These are phyloP conservation scores for Xylaria sp. DNA, from an alignment of 2,329 filamentous ascomycete species.

Conservation along the genomic window DNA sequence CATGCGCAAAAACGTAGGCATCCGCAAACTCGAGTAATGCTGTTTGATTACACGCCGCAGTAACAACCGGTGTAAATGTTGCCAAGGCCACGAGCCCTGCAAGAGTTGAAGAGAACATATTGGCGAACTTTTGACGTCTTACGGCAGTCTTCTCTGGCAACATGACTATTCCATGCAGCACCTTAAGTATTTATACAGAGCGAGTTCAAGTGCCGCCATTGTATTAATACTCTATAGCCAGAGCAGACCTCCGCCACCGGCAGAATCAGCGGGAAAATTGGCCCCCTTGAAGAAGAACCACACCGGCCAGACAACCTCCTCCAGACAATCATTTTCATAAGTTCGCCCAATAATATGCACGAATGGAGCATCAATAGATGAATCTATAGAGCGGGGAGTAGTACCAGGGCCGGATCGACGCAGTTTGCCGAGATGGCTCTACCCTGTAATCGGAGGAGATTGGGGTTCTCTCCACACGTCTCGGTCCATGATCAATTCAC, in stretches of 20 bases:
- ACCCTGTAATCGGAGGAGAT: not conserved
- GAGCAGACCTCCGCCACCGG: constrained; percentile 29
- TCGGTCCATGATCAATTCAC: not conserved
- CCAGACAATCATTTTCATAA: constrained; percentile 9
- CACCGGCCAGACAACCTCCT: constrained; percentile 1
- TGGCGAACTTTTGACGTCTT: not conserved
- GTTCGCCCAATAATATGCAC: constrained; percentile 17
- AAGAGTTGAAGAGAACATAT: constrained; percentile 25
- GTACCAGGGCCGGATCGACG: constrained; percentile 16
- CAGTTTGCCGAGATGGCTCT: constrained; percentile 20
- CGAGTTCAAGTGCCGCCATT: constrained; percentile 32
- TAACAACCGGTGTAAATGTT: constrained; percentile 11
- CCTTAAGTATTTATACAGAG: constrained; percentile 11
- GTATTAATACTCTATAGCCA: constrained; percentile 25
- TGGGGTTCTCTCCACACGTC: not conserved
- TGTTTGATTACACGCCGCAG: constrained; percentile 35
- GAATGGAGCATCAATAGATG: constrained; percentile 20
- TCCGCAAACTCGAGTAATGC: constrained; percentile 36
- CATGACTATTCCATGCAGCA: too few species aligned
- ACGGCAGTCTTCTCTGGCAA: not conserved
- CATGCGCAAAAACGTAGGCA: constrained; percentile 37
- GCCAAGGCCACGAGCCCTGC: constrained; percentile 18
- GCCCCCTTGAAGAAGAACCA: constrained; percentile 20
- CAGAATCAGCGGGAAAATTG: constrained; percentile 40
- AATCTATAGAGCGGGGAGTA: constrained; percentile 17